Conservation (phyloP, 352 stramenopile species). For the Pythium periplocum region DNA sequence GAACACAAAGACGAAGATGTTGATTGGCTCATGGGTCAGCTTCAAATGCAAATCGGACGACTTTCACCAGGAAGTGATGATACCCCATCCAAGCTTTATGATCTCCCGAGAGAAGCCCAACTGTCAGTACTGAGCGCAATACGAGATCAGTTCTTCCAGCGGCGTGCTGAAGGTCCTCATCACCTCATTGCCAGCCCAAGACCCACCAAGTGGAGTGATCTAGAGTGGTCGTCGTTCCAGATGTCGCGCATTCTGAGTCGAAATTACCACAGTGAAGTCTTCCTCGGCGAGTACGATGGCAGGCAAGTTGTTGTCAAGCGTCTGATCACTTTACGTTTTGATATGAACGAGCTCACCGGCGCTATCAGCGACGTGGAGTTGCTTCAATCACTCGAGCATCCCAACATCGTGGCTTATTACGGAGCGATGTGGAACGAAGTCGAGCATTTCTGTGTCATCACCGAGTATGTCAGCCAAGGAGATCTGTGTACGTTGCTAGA, state of each 20-base stretch:
- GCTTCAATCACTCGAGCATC: constrained; percentile 47
- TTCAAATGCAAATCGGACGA: constrained; percentile 7
- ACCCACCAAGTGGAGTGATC: neutral
- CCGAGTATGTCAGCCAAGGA: constrained; percentile 55
- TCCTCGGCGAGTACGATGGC: constrained; percentile 50
- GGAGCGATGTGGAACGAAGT: constrained; percentile 66
- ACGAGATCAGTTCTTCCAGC: constrained; percentile 55
- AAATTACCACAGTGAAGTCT: constrained; percentile 59
- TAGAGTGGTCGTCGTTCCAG: constrained; percentile 57
- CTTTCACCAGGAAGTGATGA: too few species aligned
- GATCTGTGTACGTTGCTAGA: constrained; percentile 57
- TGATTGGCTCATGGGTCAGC: constrained; percentile 58
- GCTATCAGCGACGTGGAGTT: constrained; percentile 74
- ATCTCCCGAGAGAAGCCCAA: constrained; percentile 50
- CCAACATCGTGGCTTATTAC: constrained; percentile 59
- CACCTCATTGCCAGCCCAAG: too few species aligned
- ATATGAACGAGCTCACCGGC: constrained; percentile 49
- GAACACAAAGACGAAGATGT: constrained; percentile 64
- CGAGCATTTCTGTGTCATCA: constrained; percentile 63
- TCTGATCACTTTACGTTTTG: constrained; percentile 57
- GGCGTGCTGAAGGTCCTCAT: constrained; percentile 4
- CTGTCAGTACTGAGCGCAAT: constrained; percentile 50
- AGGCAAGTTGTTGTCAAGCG: constrained; percentile 64
- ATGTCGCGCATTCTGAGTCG: constrained; percentile 57
- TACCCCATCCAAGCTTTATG: constrained; percentile 33